A percentile compares a stretch with the other conserved stretches of the same genome.
Conservation (phyloP, 1,284 basidiomycete genomes). For the Pascua sp. region DNA sequence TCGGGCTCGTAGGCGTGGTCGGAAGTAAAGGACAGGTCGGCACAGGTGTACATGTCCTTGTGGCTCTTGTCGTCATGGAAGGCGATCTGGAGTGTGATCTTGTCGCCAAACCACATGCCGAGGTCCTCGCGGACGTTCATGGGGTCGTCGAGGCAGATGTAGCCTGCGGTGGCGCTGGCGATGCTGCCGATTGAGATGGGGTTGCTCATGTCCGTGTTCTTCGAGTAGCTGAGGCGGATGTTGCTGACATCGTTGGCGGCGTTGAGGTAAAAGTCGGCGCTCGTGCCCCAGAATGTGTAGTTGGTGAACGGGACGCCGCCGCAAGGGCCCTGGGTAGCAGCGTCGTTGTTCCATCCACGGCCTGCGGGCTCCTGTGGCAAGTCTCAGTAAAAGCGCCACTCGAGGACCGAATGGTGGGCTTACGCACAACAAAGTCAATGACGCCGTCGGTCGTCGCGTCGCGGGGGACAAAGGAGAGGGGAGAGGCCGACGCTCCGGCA, state of each 20-base stretch:
- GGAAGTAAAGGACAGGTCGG: neutral
- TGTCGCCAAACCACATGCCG: neutral
- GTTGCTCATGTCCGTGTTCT: conserved; percentile 1
- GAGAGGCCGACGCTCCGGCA: too few relatives aligned
- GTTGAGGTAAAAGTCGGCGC: conserved; percentile 3
- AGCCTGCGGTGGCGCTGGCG: neutral
- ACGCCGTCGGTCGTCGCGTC: too few relatives aligned
- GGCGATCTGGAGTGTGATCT: conserved; percentile 3
- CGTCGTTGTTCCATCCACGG: neutral
- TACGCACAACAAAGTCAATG: neutral
- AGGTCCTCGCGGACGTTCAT: neutral
- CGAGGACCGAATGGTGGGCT: neutral
- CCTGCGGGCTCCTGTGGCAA: neutral
- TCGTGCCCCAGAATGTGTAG: conserved; percentile 5
- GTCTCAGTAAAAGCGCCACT: neutral
- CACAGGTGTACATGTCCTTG: conserved; percentile 4
- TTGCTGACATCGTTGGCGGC: conserved; percentile 4
- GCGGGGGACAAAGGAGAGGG: too few relatives aligned
- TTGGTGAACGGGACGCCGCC: neutral
- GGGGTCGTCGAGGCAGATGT: conserved; percentile 5
- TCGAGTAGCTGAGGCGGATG: conserved; percentile 1
- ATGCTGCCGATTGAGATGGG: neutral
- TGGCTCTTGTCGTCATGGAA: conserved; percentile 1
- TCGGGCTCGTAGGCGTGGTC: conserved; percentile 3
- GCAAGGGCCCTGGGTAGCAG: neutral